Evolutionary conservation across 805 yeast genomes (phyloP), one percentile per base, ranked within the genome.

Genomic region (Ogataea nakhonphanomensis): DNA sequence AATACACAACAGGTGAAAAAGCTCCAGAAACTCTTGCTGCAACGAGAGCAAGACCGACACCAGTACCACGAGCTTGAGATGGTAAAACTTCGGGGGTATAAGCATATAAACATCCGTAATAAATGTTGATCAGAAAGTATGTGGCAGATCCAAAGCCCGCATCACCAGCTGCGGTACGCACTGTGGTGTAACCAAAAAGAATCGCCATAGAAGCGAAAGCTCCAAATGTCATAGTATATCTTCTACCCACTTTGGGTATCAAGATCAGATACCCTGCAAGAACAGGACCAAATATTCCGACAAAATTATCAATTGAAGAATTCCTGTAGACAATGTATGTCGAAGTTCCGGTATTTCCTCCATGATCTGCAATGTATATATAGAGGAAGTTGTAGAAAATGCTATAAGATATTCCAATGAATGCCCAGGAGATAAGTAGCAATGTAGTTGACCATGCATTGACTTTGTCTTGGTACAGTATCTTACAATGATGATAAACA

Each of bases 141-240:
- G 81, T 75, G 25, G 73, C 71, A 9, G 73, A 59, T 25, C 68
- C 63, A 36, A 71, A 65, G 5, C 70, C 74, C 35, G 81, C 78
- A 54, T 76, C 78, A 64, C 69, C 77, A 5, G 71, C 62, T 33
- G 75, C 64, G 0, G 79, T 70, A 55, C 73, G 70, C 9, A 79
- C 80, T 3, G 81, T 74, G 10, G 86, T 80, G 47, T 81, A 79
- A 33, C 79, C 79, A 51, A 79, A 79, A 42, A 81, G 56, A 33
- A 80, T 68, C 2, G 77, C 74, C 63, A 81, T 81, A 0, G 80
- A 67, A 25, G 76, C 54, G 2, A 79, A 20, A 6, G 79, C 70
- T 17, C 84, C 79, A 25, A 67, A 58, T 1, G 63, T 61, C 69
- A 79, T 66, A 1, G 81, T 69, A 7, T 84, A 84, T 51, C 77